Conservation (phyloP, 805 yeast genomes). For the Priceomyces carsonii region DNA sequence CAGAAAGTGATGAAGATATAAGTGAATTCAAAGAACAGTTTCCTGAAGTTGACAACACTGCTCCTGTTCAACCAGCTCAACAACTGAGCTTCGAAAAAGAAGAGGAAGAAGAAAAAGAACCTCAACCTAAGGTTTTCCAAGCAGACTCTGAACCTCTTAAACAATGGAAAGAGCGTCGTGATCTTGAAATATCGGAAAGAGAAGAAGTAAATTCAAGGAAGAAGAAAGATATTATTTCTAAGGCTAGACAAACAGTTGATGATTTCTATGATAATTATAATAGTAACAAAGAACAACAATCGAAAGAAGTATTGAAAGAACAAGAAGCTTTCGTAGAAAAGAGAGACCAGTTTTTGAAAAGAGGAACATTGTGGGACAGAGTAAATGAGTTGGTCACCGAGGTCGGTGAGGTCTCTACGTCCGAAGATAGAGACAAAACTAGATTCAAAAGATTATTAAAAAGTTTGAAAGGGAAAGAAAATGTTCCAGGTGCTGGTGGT, state of each 20-base stretch:
- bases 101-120: constrained; percentile 30
- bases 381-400: constrained; percentile 52
- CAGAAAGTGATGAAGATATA: constrained; percentile 44
- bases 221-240: constrained; percentile 64
- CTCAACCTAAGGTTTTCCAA: constrained; percentile 31
- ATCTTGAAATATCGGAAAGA: constrained; percentile 74
- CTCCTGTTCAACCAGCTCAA: constrained; percentile 14
- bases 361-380: constrained; percentile 60
- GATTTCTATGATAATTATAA: constrained; percentile 92
- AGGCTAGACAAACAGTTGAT: constrained; percentile 82
- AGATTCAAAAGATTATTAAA: constrained; percentile 66
- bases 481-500: constrained; percentile 78
- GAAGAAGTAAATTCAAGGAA: constrained; percentile 69
- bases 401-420: constrained; percentile 41
- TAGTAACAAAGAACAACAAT: constrained; percentile 70
- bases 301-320: constrained; percentile 63
- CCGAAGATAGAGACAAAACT: constrained; percentile 62
- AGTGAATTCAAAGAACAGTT: constrained; percentile 64
- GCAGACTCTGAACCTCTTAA: constrained; percentile 52
- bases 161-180: constrained; percentile 84
- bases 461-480: constrained; percentile 65
- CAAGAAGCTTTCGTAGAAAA: constrained; percentile 70
- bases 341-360: constrained; percentile 63
- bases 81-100: constrained; percentile 10
- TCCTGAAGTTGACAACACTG: constrained; percentile 52